Evolutionary conservation across 2,329 filamentous ascomycete genomes (phyloP).

Genomic region (Alternaria longipes): DNA sequence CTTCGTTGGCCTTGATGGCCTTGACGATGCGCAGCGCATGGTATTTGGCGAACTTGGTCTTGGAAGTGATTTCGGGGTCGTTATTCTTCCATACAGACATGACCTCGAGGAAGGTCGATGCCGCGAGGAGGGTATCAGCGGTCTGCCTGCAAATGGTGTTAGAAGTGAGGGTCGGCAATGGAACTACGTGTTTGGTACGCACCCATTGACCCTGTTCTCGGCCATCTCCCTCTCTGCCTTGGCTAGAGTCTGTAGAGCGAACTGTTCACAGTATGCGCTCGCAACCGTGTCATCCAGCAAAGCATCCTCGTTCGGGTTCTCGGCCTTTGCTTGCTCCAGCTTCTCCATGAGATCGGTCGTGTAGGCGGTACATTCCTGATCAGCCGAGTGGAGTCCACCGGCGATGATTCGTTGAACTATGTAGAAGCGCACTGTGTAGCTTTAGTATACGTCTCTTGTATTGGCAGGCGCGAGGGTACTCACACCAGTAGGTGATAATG

Average conservation of each 20-base stretch:
- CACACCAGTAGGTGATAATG: conserved; percentile 95
- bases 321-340: conserved; percentile 80
- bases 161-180: conserved; percentile 6
- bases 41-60: conserved; percentile 97
- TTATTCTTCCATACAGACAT: conserved; percentile 80
- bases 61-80: conserved; percentile 79
- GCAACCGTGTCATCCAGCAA: conserved; percentile 86
- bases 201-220: conserved; percentile 85
- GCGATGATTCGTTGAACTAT: conserved; percentile 90
- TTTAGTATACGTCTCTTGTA: conserved; percentile 25
- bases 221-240: conserved; percentile 83
- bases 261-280: conserved; percentile 93
- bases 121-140: conserved; percentile 91
- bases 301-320: conserved; percentile 80
- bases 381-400: conserved; percentile 78
- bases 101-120: conserved; percentile 90
- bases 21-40: conserved; percentile 91
- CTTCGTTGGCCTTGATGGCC: conserved; percentile 87
- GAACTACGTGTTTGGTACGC: conserved; percentile 25
- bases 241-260: conserved; percentile 86
- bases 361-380: conserved; percentile 81
- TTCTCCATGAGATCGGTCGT: conserved; percentile 89
- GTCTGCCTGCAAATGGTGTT: conserved; percentile 71
- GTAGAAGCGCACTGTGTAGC: conserved; percentile 59
- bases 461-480: conserved; percentile 49